Base-by-base conservation (phyloP, 106 monocot genomes). In the Dendrobium officinale region DNA sequence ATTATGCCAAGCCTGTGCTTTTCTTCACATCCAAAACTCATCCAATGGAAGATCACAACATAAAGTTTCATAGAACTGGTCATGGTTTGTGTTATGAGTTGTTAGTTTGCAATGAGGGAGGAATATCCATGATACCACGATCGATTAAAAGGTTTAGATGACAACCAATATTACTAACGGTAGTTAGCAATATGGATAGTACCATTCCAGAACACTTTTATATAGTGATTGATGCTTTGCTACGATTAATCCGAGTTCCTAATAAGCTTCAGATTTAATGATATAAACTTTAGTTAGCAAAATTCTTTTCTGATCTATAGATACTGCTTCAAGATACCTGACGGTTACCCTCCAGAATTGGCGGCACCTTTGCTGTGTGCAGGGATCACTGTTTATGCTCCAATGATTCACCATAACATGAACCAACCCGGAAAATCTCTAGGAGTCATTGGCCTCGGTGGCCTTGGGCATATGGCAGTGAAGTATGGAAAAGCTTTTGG, bases 401-500 rank as follows among this genome's bases (percentile, higher is more conserved):
- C 97, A 19, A 97, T 97, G 89, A 89, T 90, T 24, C 87, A 82
- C 41, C 90, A 94, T 82, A 88, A 87, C 41, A 92, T 97, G 92
- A 92, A 94, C 72, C 91, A 97, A 81, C 86, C 90, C 26, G 97
- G 97, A 17, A 97, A 97, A 78, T 92, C 94, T 77, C 92, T 97
- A 55, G 97, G 97, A 4, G 92, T 94, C 41, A 88, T 97, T 70
- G 97, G 97, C 18, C 86, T 97, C 33, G 97, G 94, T 37, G 96
- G 96, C 27, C 89, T 97, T 33, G 94, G 97, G 3, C 97, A 94
- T 84, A 85, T 94, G 90, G 97, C 92, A 0, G 94, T 97, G 1
- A 92, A 92, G 76, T 94, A 92, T 82, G 97, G 94, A n/a, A 94
- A 94, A 86, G 90, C 91, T 24, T 97, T 97, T 74, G 97, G 97